Base-by-base conservation (phyloP, 805 yeast species). In the Teunomyces lycoperdinae region DNA sequence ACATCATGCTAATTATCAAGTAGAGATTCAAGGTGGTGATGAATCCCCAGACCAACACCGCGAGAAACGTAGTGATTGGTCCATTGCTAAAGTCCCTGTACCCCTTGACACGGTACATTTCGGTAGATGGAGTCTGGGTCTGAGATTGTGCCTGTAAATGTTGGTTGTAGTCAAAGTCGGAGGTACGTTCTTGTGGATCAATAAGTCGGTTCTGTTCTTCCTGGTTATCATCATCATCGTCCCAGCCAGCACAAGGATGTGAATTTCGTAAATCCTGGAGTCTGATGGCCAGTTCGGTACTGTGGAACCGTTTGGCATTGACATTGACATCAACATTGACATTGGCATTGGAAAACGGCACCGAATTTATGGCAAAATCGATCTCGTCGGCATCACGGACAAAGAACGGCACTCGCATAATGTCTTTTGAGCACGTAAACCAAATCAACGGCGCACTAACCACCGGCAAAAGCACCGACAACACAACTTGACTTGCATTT, bases 361-460 rank as follows among this genome's bases (percentile, higher is more conserved):
- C 11, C 16, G 13, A 10, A 9, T 30, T 28, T 5, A 29, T 6
- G 5, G 49, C 42, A n/a, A 53, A 53, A 31, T 57, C 60, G 16
- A 45, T 43, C 5, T 47, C 67, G 29, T 63, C 71, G 3, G 66
- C 68, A 31, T 63, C 69, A n/a, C 66, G 46, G 6, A 50, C 61
- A 39, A 59, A 61, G 5, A 70, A 50, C 2, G 77, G 75, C 10
- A 82, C 85, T 33, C 79, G 71, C 94, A 86, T 86, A 50, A 81
- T 80, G 44, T 74, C 66, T 57, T 81, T 82, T 44, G 79, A 79
- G 51, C 88, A 81, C 0, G 96, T 89, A 63, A 89, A 88, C 63
- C 81, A 85, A 49, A 89, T 84, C 58, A 90, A 73, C 17, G 97
- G 97, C 0, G 96, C 96, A 35, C 90, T 82, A 5, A 90, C 94